Evolutionary conservation across 1,139 yeast species (phyloP).

Genomic region (Hyphopichia pseudoburtonii): DNA sequence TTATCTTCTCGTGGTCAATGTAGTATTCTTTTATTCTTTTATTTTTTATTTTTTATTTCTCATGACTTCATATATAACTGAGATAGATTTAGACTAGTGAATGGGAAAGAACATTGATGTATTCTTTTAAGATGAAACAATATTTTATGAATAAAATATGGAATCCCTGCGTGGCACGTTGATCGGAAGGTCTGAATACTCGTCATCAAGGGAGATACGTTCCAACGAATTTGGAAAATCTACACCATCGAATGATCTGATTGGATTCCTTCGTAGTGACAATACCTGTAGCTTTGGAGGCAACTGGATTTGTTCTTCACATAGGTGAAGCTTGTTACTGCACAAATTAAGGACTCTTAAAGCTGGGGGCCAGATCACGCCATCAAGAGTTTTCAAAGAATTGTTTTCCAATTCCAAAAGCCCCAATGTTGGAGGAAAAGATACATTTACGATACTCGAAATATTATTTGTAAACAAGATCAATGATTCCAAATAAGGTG

Average conservation of each 20-base stretch:
- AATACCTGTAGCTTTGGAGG: slow-evolving; percentile 14
- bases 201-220: slow-evolving; percentile 15
- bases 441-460: slow-evolving; percentile 9
- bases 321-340: slow-evolving; percentile 17
- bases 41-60: too few species aligned
- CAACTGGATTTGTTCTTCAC: slow-evolving; percentile 13
- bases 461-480: slow-evolving; percentile 17
- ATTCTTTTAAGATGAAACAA: too few species aligned
- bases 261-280: slow-evolving; percentile 16
- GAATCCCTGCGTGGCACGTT: slow-evolving; percentile 5
- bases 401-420: slow-evolving; percentile 18
- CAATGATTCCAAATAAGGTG: slow-evolving; percentile 12
- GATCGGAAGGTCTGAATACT: slow-evolving; percentile 3
- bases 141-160: slow-evolving; percentile 3
- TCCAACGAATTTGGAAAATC: slow-evolving; percentile 12
- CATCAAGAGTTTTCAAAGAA: slow-evolving; percentile 13
- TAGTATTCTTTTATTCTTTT: too few species aligned
- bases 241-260: slow-evolving; percentile 13
- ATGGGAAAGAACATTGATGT: too few species aligned
- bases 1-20: too few species aligned
- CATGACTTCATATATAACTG: background rate
- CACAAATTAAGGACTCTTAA: slow-evolving; percentile 16
- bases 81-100: background rate
- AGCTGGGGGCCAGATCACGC: slow-evolving; percentile 11
- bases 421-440: slow-evolving; percentile 14